Evolutionary conservation across 2,329 filamentous ascomycete genomes (phyloP).

Genomic region (Pseudogymnoascus sp.): DNA sequence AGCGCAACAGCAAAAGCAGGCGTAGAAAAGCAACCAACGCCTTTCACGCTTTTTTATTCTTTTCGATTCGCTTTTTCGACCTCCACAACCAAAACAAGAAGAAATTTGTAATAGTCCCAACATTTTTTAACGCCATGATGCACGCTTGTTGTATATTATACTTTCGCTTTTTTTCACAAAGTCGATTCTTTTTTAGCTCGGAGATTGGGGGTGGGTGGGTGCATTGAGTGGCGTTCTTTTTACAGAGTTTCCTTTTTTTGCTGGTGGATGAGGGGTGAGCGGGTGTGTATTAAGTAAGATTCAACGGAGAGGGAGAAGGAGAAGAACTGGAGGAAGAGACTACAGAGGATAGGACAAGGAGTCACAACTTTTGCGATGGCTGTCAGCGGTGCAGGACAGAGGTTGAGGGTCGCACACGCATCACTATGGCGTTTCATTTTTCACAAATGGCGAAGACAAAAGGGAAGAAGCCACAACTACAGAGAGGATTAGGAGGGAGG

Average conservation of each 20-base stretch:
- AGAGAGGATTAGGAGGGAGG: no score
- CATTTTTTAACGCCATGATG: background rate
- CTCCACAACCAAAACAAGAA: background rate
- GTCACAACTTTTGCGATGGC: background rate
- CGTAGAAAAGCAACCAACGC: background rate
- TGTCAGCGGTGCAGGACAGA: no score
- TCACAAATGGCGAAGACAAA: no score
- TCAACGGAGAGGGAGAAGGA: no score
- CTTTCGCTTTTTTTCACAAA: background rate
- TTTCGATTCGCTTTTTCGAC: background rate
- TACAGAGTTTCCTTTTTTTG: background rate
- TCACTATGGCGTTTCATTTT: no score
- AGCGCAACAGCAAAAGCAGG: background rate
- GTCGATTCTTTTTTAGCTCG: background rate
- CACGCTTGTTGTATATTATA: conserved; percentile 1
- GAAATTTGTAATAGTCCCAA: background rate
- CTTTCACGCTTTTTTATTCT: background rate
- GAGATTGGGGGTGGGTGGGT: background rate
- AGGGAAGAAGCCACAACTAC: no score
- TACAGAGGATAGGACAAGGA: background rate
- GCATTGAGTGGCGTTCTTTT: background rate
- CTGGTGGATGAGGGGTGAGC: background rate
- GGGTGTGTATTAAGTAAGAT: background rate
- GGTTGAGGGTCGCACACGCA: no score
- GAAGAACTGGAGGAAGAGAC: background rate